phyloP scores from a whole-genome alignment of 2,329 filamentous ascomycete species.

The Pestalotiopsis sp. region DNA sequence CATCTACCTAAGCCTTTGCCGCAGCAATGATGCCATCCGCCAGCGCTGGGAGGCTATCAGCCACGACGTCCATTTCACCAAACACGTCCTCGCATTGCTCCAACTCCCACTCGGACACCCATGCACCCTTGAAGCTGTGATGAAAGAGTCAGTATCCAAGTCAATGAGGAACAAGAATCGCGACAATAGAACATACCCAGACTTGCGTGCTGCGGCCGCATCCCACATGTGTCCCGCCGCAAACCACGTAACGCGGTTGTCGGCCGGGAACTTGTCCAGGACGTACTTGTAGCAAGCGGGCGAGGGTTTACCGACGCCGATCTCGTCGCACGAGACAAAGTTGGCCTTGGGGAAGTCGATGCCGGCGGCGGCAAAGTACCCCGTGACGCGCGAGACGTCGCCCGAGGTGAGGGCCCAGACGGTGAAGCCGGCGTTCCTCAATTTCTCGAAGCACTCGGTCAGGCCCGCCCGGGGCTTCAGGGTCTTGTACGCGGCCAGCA shows the following conservation, averaged over 20 bases:
- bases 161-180: too few species aligned
- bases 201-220: slow-evolving; percentile 51
- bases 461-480: slow-evolving; percentile 41
- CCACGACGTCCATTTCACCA: slow-evolving; percentile 54
- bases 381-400: slow-evolving; percentile 49
- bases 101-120: slow-evolving; percentile 54
- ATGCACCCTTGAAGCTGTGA: slow-evolving; percentile 51
- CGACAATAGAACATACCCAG: slow-evolving; percentile 35
- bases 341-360: slow-evolving; percentile 54
- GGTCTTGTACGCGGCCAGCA: slow-evolving; percentile 40
- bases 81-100: slow-evolving; percentile 54
- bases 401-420: slow-evolving; percentile 59
- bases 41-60: slow-evolving; percentile 48
- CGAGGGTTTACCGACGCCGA: slow-evolving; percentile 54
- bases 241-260: slow-evolving; percentile 50
- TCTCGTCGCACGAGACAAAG: slow-evolving; percentile 52
- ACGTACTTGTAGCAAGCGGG: slow-evolving; percentile 45
- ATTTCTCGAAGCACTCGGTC: slow-evolving; percentile 41
- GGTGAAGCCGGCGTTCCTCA: slow-evolving; percentile 49
- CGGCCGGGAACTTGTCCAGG: slow-evolving; percentile 34
- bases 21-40: slow-evolving; percentile 40
- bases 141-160: too few species aligned
- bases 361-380: slow-evolving; percentile 51
- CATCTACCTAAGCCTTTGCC: background rate
- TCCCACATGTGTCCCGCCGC: slow-evolving; percentile 65